Base-by-base conservation (phyloP, 768 basidiomycete species). In the Tulasnella sp. region DNA sequence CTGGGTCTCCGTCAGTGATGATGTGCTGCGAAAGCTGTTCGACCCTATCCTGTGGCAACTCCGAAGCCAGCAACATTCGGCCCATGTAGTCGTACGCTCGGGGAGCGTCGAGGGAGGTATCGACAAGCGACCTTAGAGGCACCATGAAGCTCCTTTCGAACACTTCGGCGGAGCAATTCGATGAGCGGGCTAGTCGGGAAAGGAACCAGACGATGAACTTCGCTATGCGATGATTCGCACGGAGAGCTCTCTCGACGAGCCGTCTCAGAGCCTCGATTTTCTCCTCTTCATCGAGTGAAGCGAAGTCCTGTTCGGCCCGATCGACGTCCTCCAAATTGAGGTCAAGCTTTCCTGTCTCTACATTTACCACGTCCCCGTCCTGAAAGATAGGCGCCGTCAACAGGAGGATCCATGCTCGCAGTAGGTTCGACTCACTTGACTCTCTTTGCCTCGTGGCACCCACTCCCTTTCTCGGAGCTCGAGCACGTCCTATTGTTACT, bases 391-490 rank as follows among this genome's bases (percentile, higher is more conserved):
- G 29, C 36, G 37, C 67, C 5, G 17, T 70, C 19, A 38, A 17
- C 22, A 12, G 31, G 40, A 70, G 36, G 4, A 11, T 14, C 31
- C 12, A 14, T 39, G 31, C 3, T 39, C 5, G 34, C 8, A 25
- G 22, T 9, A 70, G 25, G 12, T 4, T 38, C 11, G 8, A 38
- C 29, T 42, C 6, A 38, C 69, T 25, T 70, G 37, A 70, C 22
- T 70, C n/a, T 38, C 40, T n/a, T 38, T 70, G 8, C 19, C n/a
- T 38, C 69, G 69, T 70, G 69, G 69, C 17, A 22, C 40, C 69
- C 69, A 70, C 2, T 15, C 69, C 19, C 69, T 70, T n/a, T 70
- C 69, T n/a, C 69, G 69, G 19, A 70, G 69, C 37, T 70, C 69
- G 12, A 70, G 36, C 11, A 38, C n/a, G 40, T 70, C 69, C 69